Evolutionary conservation across 169 alveolate species (phyloP), one percentile per base, ranked within the genome.

Genomic region (Plasmodium vivax): DNA sequence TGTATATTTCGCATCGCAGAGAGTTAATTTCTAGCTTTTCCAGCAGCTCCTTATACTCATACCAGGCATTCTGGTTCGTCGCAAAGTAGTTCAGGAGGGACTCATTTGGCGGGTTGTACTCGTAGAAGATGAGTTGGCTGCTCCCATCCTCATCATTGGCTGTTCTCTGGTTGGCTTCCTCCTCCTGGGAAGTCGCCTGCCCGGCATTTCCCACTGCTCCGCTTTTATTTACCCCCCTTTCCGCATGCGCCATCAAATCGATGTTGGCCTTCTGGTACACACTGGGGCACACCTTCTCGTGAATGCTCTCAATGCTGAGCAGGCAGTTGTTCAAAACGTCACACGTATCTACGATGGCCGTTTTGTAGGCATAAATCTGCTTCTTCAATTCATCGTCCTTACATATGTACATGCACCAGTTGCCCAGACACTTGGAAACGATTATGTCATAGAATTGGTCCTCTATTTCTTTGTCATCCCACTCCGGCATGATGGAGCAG

Each of bases 381-480:
- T 95, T 74, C 93, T 84, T 91, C 36, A 95, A 84, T 68, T 96
- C 96, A 16, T 82, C 84, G 41, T 81, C 93, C 23, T 94, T 93
- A 71, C 92, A 81, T 68, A 93, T 94, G 41, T 93, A 93, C 94
- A 96, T 85, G n/a, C 96, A 93, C 97, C 97, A 96, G 27, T 90
- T 93, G 1, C 97, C 97, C 41, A 96, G 94, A 47, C 96, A 95
- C 84, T 95, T 96, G 34, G 96, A 90, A 19, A 94, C 93, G 41
- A 96, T 85, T n/a, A 96, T 94, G 16, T 96, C 97, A 72, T 95
- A 96, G 62, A 83, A 96, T 71, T 96, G 96, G 68, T 96, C 97
- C 47, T 95, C 93, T 36, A 96, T 71, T 47, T 83, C 93, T 54
- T 96, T 93, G 77, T 96, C 96, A 45, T 85, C 93, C 96, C 96